A percentile compares a stretch with the other conserved stretches of the same genome.
Conservation (phyloP, 192 early-diverging fungal species). For the Coemansia sp. region DNA sequence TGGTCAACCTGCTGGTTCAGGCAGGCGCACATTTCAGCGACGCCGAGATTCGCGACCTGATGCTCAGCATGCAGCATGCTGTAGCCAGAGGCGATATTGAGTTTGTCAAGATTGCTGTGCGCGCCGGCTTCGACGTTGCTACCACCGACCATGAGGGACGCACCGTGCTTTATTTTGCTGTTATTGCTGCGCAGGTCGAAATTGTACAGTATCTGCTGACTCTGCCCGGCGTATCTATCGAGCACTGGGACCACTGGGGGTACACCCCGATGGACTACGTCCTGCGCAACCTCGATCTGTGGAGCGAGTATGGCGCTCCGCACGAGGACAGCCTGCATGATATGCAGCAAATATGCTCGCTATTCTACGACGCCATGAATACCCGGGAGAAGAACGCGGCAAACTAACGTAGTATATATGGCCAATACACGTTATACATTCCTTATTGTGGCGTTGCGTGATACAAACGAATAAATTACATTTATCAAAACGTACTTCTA, state of each 20-base stretch:
- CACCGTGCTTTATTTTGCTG: conserved; percentile 45
- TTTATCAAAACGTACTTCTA: no score
- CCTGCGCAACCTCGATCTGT: conserved; percentile 42
- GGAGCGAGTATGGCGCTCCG: conserved; percentile 43
- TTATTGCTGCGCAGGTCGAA: conserved; percentile 45
- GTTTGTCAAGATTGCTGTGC: conserved; percentile 46
- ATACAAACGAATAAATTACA: no score
- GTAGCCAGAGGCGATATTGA: conserved; percentile 49
- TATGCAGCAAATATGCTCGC: conserved; percentile 45
- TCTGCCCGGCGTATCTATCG: conserved; percentile 22
- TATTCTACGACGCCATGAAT: conserved; percentile 29
- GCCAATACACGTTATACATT: no score
- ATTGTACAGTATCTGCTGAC: conserved; percentile 43
- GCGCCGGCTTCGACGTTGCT: conserved; percentile 41
- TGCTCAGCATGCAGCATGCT: conserved; percentile 51
- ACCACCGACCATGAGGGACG: conserved; percentile 45
- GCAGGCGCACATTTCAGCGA: conserved; percentile 90
- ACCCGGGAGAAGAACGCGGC: not conserved
- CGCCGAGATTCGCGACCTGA: conserved; percentile 71
- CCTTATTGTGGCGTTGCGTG: no score
- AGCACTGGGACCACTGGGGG: conserved; percentile 50
- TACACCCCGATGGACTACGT: conserved; percentile 49
- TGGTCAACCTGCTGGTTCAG: conserved; percentile 65
- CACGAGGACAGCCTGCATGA: conserved; percentile 44
- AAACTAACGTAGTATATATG: no score